Evolutionary conservation across 2,329 filamentous ascomycete genomes (phyloP), one percentile per base, ranked within the genome.

Genomic region (Aspergillus sojae): DNA sequence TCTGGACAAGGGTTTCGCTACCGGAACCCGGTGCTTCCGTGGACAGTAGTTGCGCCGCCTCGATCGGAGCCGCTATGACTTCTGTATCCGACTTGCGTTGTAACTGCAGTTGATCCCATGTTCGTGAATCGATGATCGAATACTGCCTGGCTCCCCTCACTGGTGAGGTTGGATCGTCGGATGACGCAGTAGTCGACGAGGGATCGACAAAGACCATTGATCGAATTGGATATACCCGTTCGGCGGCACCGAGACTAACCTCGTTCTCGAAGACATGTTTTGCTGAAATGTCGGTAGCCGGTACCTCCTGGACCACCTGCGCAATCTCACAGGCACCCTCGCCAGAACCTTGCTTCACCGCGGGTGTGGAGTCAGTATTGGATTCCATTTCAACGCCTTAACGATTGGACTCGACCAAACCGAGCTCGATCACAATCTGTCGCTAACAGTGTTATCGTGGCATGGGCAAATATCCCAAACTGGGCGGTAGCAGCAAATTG

Each of bases 201-300:
- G 86, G 86, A 68, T 91, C 88, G 46, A 94, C 86, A 7, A 87
- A 91, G 28, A 94, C 83, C 50, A 92, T 89, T n/a, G 91, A 93
- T 56, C 91, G 87, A 36, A 94, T 91, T n/a, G 91, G 91, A 62
- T 91, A 94, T 5, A 94, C 90, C 60, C 90, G 85, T 71, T 94
- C 85, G 54, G 79, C 74, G 5, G 77, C 68, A 52, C 68, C 68
- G 19, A 69, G 68, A 3, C 61, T 65, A 9, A 61, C 21, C 19
- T 55, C 34, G 4, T 58, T 32, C 2, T 43, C 10, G 1, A 43
- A 30, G 6, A 39, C 39, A 14, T 30, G 5, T 14, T 21, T 53
- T 19, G 50, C 28, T 30, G 57, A n/a, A 7, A 16, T 4, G 19
- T n/a, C 34, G 16, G 28, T 39, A 14, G 34, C 19, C 1, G 28